Percentiles rank a stretch among this genome's conserved stretches.
Conservation (phyloP, 495 filamentous ascomycete genomes). For the Aspergillus saccharolyticus region DNA sequence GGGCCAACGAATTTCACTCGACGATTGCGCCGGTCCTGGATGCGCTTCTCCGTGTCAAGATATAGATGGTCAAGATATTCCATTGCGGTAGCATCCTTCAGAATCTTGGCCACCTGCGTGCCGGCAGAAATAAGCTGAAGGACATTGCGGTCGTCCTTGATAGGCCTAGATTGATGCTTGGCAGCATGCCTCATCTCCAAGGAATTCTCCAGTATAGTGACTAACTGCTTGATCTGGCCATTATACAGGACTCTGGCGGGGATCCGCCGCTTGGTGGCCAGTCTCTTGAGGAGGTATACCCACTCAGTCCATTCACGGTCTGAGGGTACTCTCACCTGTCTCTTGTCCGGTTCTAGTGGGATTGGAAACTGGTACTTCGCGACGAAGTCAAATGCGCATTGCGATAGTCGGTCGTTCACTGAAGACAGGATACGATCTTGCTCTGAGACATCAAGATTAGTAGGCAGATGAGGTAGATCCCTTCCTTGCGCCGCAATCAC, state of each 20-base stretch:
- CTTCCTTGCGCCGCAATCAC: conserved; percentile 67
- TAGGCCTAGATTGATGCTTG: conserved; percentile 73
- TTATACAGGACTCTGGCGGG: conserved; percentile 79
- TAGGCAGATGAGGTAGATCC: conserved; percentile 75
- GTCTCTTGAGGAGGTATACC: conserved; percentile 80
- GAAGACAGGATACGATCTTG: conserved; percentile 73
- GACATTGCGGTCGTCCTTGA: conserved; percentile 88
- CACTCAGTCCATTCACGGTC: conserved; percentile 91
- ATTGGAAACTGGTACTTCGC: conserved; percentile 87
- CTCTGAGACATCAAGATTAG: conserved; percentile 74
- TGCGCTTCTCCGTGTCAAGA: conserved; percentile 64
- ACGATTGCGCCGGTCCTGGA: conserved; percentile 58
- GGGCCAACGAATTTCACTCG: conserved; percentile 43
- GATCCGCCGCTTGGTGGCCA: conserved; percentile 80
- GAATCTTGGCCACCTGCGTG: conserved; percentile 79
- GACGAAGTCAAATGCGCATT: conserved; percentile 84
- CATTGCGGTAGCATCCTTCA: conserved; percentile 79
- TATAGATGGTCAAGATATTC: conserved; percentile 70
- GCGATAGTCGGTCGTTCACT: conserved; percentile 78
- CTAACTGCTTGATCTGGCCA: conserved; percentile 83
- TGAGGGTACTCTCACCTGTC: conserved; percentile 69
- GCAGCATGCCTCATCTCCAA: conserved; percentile 80
- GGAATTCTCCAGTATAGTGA: conserved; percentile 77
- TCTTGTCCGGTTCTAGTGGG: conserved; percentile 72
- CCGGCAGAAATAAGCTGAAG: conserved; percentile 81